Conservation (phyloP, 495 filamentous ascomycete species). For the Aspergillus diversus region DNA sequence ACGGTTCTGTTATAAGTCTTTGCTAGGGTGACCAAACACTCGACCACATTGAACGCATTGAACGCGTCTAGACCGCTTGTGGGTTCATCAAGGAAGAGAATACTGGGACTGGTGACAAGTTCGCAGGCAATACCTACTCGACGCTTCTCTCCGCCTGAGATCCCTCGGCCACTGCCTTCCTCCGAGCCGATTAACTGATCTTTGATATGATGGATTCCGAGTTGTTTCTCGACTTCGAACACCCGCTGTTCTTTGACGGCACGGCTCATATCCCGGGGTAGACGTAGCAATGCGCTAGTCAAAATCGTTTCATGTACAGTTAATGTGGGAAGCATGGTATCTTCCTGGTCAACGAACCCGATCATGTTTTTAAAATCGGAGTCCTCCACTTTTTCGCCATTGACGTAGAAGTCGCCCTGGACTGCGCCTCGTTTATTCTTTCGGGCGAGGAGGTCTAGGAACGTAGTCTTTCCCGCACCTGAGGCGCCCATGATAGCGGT, state of each 20-base stretch:
- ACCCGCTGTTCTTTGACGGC: slow-evolving; percentile 86
- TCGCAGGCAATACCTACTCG: slow-evolving; percentile 97
- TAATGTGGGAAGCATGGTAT: slow-evolving; percentile 94
- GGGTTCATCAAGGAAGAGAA: slow-evolving; percentile 95
- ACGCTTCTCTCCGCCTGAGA: slow-evolving; percentile 95
- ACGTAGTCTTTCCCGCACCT: slow-evolving; percentile 95
- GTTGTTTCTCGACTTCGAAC: slow-evolving; percentile 89
- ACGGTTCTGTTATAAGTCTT: slow-evolving; percentile 96
- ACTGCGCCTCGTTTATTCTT: slow-evolving; percentile 93
- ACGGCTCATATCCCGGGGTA: slow-evolving; percentile 87
- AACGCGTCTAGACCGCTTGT: slow-evolving; percentile 73
- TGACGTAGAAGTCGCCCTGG: slow-evolving; percentile 86
- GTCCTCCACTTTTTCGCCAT: slow-evolving; percentile 87
- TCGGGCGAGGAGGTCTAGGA: slow-evolving; percentile 92
- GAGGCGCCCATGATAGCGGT: slow-evolving; percentile 99
- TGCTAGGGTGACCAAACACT: slow-evolving; percentile 91
- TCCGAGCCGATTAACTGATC: slow-evolving; percentile 97
- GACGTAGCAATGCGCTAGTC: slow-evolving; percentile 85
- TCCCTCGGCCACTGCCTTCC: slow-evolving; percentile 90
- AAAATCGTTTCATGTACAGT: slow-evolving; percentile 98
- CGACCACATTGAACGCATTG: slow-evolving; percentile 51
- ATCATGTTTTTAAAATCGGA: slow-evolving; percentile 86
- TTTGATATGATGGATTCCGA: slow-evolving; percentile 89
- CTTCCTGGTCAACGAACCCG: slow-evolving; percentile 97
- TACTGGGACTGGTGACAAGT: slow-evolving; percentile 94